These are phyloP conservation scores for Mitragyna speciosa DNA, from an alignment of 257 asterid species.

Conservation along the genomic window DNA sequence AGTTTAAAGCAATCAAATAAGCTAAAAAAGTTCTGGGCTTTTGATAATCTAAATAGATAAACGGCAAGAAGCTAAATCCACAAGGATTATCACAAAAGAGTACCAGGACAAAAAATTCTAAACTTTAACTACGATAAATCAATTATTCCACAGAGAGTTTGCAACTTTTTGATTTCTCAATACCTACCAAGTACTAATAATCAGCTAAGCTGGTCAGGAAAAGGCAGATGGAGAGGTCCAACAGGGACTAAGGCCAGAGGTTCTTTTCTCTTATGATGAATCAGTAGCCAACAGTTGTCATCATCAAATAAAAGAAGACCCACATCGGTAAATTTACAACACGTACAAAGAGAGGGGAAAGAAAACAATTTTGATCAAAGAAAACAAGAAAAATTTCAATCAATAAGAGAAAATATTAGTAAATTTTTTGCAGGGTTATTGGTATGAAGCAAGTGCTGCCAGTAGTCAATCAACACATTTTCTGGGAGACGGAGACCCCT, in stretches of 20 bases:
- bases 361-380: not conserved
- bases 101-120: not conserved
- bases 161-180: not conserved
- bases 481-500: not conserved
- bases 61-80: not conserved
- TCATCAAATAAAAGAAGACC: slow-evolving; percentile 1
- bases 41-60: not conserved
- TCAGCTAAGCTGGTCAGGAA: not conserved
- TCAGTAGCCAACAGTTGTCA: not conserved
- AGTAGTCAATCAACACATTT: not conserved
- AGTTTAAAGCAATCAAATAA: not conserved
- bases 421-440: not conserved
- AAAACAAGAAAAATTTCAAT: not conserved
- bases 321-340: not conserved
- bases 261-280: not conserved
- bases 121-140: not conserved
- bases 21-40: not conserved
- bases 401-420: too few species aligned
- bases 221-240: not conserved
- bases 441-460: not conserved
- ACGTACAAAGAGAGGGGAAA: too few species aligned
- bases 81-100: slow-evolving; percentile 11
- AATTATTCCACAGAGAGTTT: not conserved
- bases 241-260: not conserved
- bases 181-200: not conserved